Percentiles rank a stretch among this genome's conserved stretches.
Conservation (phyloP, 805 yeast genomes). For the Saccharomycopsis schoenii region DNA sequence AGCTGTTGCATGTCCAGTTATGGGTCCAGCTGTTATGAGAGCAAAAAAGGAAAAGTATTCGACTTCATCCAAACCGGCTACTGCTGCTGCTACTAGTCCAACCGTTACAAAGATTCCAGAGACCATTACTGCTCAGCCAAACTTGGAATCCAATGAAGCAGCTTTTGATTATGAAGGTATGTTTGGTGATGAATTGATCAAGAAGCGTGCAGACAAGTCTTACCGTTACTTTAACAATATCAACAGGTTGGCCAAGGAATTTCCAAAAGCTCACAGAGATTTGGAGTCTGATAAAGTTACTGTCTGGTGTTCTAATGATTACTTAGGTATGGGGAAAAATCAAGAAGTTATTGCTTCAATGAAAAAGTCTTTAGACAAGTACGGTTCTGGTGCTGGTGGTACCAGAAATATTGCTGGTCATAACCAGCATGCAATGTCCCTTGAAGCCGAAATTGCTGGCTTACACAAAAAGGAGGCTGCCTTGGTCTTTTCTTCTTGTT, state of each 20-base stretch:
- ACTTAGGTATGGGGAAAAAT: constrained; percentile 89
- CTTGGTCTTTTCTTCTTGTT: constrained; percentile 89
- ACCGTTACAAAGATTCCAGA: constrained; percentile 23
- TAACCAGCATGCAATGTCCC: constrained; percentile 74
- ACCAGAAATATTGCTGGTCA: constrained; percentile 99
- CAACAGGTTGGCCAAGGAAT: constrained; percentile 88
- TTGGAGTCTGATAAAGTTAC: constrained; percentile 74
- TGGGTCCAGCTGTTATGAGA: constrained; percentile 59
- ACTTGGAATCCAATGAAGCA: constrained; percentile 31
- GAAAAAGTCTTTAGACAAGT: constrained; percentile 71
- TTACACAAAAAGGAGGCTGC: constrained; percentile 94
- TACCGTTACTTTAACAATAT: constrained; percentile 96
- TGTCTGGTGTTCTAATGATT: constrained; percentile 99
- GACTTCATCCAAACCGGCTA: constrained; percentile 25
- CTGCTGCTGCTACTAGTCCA: constrained; percentile 26
- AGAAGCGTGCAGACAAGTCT: constrained; percentile 80
- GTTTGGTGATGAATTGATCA: constrained; percentile 54
- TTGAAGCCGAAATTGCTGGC: constrained; percentile 81
- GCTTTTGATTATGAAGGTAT: constrained; percentile 65
- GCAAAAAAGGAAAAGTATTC: constrained; percentile 24
- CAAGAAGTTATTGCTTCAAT: constrained; percentile 61
- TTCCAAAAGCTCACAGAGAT: constrained; percentile 85
- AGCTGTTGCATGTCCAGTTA: constrained; percentile 81
- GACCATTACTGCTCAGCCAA: neutral
- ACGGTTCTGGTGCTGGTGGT: constrained; percentile 99